Evolutionary conservation across 345 rosid species (phyloP).

Genomic region (Hypericum androsaemum): DNA sequence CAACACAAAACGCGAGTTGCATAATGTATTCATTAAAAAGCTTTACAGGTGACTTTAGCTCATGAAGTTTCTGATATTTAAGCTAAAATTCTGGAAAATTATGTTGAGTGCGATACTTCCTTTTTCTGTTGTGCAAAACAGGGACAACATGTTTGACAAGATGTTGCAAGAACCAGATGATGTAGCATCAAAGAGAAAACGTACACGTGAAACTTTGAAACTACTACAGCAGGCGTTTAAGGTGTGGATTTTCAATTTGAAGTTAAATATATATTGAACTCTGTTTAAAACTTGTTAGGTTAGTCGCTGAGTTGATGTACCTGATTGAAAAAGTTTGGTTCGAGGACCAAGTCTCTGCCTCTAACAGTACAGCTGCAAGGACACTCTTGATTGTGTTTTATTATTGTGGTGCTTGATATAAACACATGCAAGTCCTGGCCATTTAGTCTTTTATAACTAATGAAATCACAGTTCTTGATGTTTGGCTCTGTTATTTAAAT

Average conservation of each 20-base stretch:
- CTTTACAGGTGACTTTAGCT: constrained; percentile 66
- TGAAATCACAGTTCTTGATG: too few species aligned
- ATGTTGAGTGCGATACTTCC: constrained; percentile 3
- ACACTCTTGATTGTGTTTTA: too few species aligned
- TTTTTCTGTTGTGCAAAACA: constrained; percentile 26
- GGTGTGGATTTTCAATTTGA: constrained; percentile 35
- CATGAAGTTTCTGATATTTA: not conserved
- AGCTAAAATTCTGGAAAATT: not conserved
- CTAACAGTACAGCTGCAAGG: too few species aligned
- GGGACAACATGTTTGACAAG: constrained; percentile 96
- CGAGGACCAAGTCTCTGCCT: too few species aligned
- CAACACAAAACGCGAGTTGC: constrained; percentile 92
- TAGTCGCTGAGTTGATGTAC: not conserved
- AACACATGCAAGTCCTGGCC: too few species aligned
- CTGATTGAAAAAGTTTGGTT: not conserved
- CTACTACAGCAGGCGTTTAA: constrained; percentile 90
- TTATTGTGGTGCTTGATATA: too few species aligned
- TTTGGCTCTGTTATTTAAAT: too few species aligned
- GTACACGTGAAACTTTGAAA: constrained; percentile 68
- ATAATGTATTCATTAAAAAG: constrained; percentile 84
- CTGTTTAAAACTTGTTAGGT: not conserved
- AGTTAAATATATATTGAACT: not conserved
- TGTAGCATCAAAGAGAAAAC: constrained; percentile 75
- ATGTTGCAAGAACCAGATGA: constrained; percentile 97
- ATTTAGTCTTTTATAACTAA: too few species aligned